Base-by-base conservation (phyloP, 2,329 filamentous ascomycete genomes). In the Epichloe sibirici region DNA sequence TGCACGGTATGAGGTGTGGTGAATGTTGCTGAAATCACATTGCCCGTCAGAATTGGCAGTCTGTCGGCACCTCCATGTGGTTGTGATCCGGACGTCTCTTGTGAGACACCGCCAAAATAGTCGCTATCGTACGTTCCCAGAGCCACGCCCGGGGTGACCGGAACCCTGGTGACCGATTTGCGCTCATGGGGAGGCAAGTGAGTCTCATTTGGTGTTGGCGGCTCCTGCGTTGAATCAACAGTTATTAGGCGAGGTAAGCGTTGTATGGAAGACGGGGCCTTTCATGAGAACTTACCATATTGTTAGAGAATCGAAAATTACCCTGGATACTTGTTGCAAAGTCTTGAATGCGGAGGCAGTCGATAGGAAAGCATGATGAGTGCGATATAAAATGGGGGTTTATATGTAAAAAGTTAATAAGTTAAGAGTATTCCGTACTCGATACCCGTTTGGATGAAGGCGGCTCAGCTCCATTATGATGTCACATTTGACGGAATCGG, bases 101-200 rank as follows among this genome's bases (percentile, higher is more conserved):
- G 43, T 13, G 31, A 3, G 21, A 9, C 34, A 25, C 21, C 4
- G 15, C 25, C 48, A 35, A 55, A 53, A 13, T 55, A 53, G 25
- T 45, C 51, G 7, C 52, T 21, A 9, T 51, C 47, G n/a, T 55
- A 53, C 11, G 53, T 48, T 6, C 48, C 51, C 12, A 53, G 40
- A 39, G 48, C 34, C 34, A 55, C 44, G 25, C 53, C 53, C 13
- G 53, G 53, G 11, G 53, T 55, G 5, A 55, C 53, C 2, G 53
- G 53, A 35, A 55, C 51, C 2, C 31, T 25, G 2, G 35, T 51
- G 39, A 51, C 35, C 8, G 53, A 53, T 31, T 48, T 34, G 23
- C 51, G 51, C 35, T 45, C 6, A 38, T 51, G 51, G 34, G 53
- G 47, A 45, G 53, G 53, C 38, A 55, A 35, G 21, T 48, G 47